These are phyloP conservation scores for Xylaria bambusicola DNA, from an alignment of 495 filamentous ascomycete genomes.

Conservation along the genomic window DNA sequence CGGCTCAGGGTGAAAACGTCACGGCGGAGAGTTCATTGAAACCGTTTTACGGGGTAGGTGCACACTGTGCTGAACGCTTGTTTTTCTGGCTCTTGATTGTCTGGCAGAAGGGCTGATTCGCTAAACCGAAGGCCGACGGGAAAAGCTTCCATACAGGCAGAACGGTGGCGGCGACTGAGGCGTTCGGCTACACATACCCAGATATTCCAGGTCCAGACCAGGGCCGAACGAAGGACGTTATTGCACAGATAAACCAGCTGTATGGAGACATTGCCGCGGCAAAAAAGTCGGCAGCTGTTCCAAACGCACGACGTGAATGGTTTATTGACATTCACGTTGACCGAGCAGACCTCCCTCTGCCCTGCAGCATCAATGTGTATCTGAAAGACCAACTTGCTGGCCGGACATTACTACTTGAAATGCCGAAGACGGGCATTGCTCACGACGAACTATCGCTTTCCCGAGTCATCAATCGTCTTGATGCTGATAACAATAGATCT, in stretches of 20 bases:
- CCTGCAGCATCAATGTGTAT: constrained; percentile 34
- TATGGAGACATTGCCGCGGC: constrained; percentile 26
- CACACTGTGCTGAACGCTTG: background rate
- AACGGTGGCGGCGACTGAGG: constrained; percentile 29
- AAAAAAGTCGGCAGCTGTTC: background rate
- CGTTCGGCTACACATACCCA: constrained; percentile 52
- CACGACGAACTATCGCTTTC: constrained; percentile 25
- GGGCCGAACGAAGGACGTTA: constrained; percentile 22
- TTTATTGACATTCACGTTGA: constrained; percentile 35
- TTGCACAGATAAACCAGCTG: constrained; percentile 34
- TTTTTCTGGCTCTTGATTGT: background rate
- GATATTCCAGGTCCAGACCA: constrained; percentile 32
- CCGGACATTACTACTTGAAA: constrained; percentile 23
- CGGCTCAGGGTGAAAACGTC: constrained; percentile 28
- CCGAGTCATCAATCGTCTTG: constrained; percentile 1
- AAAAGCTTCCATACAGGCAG: constrained; percentile 42
- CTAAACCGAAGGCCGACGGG: constrained; percentile 18
- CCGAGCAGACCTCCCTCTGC: constrained; percentile 33
- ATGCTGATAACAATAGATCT: background rate
- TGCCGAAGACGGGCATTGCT: constrained; percentile 24
- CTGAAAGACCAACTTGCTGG: constrained; percentile 27
- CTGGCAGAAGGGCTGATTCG: background rate
- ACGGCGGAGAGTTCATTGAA: constrained; percentile 45
- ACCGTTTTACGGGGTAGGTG: constrained; percentile 42
- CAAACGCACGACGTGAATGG: constrained; percentile 31